These are phyloP conservation scores for Eudorina sp. DNA, from an alignment of 139 green algal species.

Conservation along the genomic window DNA sequence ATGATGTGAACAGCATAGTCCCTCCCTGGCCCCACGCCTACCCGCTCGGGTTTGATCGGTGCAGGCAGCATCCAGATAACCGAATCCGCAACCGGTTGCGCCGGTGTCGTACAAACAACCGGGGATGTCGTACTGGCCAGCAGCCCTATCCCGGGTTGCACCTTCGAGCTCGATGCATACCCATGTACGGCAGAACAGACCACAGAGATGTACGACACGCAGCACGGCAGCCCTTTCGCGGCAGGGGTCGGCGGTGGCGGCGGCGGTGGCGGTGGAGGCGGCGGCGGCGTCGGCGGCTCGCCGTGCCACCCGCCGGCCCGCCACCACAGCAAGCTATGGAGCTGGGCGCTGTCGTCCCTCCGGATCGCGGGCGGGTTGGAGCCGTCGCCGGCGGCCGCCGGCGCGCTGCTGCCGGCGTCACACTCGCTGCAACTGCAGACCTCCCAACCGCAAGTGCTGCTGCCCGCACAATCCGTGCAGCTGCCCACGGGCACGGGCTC, in stretches of 20 bases:
- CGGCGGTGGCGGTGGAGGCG: too few species aligned
- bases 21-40: too few species aligned
- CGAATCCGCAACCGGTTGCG: background rate
- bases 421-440: too few species aligned
- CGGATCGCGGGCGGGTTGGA: background rate
- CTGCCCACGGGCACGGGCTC: too few species aligned
- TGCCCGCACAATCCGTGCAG: too few species aligned
- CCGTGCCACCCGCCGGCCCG: background rate
- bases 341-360: background rate
- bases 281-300: too few species aligned
- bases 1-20: too few species aligned
- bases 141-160: background rate
- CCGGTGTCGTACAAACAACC: background rate
- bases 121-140: background rate
- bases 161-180: conserved; percentile 7
- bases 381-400: too few species aligned
- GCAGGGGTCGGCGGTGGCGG: too few species aligned
- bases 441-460: too few species aligned
- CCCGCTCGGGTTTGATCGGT: too few species aligned
- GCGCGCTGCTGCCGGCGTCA: background rate
- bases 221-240: background rate
- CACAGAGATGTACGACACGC: background rate
- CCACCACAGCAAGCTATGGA: background rate
- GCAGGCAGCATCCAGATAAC: background rate
- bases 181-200: background rate